phyloP scores from a whole-genome alignment of 805 yeast species.

The Tetrapisispora namnaoensis region DNA sequence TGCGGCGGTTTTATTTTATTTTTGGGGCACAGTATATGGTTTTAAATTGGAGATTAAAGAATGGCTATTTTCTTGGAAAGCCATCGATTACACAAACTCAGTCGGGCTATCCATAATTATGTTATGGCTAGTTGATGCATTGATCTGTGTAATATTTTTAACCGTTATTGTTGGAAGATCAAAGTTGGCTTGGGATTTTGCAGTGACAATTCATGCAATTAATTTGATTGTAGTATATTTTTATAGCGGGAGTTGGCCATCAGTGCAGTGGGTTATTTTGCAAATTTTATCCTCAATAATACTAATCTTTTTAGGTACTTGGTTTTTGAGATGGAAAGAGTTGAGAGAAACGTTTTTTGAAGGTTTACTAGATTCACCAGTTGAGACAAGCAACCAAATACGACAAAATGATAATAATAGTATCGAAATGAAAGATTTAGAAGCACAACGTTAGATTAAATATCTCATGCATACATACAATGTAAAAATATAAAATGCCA shows the following conservation, averaged over 20 bases:
- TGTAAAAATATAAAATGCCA: neutral
- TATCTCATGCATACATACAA: neutral
- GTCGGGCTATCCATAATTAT: conserved; percentile 66
- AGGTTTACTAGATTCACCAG: conserved; percentile 50
- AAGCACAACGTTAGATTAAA: conserved; percentile 5
- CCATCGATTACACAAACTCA: conserved; percentile 62
- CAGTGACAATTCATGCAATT: conserved; percentile 80
- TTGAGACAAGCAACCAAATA: neutral
- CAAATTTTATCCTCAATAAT: conserved; percentile 60
- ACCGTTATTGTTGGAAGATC: conserved; percentile 86
- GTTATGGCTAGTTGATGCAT: conserved; percentile 76
- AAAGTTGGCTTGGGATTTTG: conserved; percentile 93
- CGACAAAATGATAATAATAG: neutral
- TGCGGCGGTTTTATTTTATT: conserved; percentile 55
- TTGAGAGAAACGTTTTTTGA: conserved; percentile 83
- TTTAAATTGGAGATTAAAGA: conserved; percentile 47
- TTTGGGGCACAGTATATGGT: conserved; percentile 62
- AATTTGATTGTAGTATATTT: conserved; percentile 62
- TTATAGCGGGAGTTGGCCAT: conserved; percentile 61
- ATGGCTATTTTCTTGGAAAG: conserved; percentile 77
- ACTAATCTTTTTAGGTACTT: conserved; percentile 74
- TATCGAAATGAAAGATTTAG: conserved; percentile 13
- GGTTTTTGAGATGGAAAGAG: conserved; percentile 88
- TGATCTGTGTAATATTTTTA: conserved; percentile 74
- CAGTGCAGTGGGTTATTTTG: conserved; percentile 74